phyloP scores from a whole-genome alignment of 306 rosid species.

The Inga laurina region DNA sequence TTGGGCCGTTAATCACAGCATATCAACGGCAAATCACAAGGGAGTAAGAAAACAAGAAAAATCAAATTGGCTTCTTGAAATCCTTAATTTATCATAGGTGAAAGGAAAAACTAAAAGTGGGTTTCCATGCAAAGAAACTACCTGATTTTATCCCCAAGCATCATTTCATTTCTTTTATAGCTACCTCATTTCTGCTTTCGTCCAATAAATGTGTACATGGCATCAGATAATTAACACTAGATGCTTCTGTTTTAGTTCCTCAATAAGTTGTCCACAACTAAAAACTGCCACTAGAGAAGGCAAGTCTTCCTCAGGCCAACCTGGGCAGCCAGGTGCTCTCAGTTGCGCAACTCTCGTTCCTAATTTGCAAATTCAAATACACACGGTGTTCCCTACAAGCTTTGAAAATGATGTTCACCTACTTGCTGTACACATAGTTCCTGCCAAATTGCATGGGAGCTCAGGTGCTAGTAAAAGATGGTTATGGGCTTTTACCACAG shows the following conservation, averaged over 20 bases:
- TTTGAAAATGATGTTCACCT: constrained; percentile 55
- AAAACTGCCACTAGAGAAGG: constrained; percentile 99
- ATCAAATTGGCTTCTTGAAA: not conserved
- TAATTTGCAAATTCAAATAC: constrained; percentile 61
- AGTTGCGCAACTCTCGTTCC: constrained; percentile 58
- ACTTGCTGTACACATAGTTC: constrained; percentile 68
- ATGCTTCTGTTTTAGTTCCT: constrained; percentile 51
- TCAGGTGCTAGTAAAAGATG: constrained; percentile 37
- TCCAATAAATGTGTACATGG: constrained; percentile 46
- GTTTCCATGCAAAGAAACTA: constrained; percentile 20
- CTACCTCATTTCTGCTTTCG: constrained; percentile 35
- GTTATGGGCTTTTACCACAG: not conserved
- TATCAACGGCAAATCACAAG: not conserved
- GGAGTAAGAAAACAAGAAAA: not conserved
- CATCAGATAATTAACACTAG: constrained; percentile 44
- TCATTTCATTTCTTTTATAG: constrained; percentile 34
- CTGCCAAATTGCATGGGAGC: constrained; percentile 53
- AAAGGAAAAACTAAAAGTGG: not conserved
- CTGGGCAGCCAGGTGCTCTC: constrained; percentile 97
- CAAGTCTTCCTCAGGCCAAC: constrained; percentile 81
- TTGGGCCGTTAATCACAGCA: not conserved
- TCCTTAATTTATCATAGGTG: not conserved
- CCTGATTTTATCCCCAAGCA: constrained; percentile 35
- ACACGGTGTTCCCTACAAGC: constrained; percentile 52
- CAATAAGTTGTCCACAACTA: constrained; percentile 49